Evolutionary conservation across 1,284 basidiomycete genomes (phyloP), one percentile per base, ranked within the genome.

Genomic region (Vanrija sp.): DNA sequence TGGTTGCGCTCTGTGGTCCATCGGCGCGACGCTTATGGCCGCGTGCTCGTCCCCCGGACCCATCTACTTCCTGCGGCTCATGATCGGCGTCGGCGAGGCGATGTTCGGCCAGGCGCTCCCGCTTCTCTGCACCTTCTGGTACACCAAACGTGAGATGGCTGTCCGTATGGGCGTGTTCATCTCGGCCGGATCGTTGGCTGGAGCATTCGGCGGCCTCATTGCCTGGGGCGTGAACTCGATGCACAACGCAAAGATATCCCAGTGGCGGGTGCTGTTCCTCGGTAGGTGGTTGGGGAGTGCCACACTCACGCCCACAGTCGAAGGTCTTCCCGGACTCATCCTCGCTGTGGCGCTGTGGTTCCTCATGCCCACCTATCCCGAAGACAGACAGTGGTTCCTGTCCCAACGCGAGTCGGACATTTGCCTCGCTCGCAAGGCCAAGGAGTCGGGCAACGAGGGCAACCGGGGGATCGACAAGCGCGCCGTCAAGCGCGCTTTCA

Each of bases 351-450:
- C 84, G n/a, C 81, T 85, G 2, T 72, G 86, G 54, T 79, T 83
- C 55, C 72, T 85, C 50, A 77, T 91, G 0, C 89, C 89, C 0
- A 81, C 85, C 52, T 79, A 88, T 21, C 89, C 89, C 0, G 87
- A 90, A 12, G 34, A 34, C 66, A 85, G 83, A 14, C 86, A 88
- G 0, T 73, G 70, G 0, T 86, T 84, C 66, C 73, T 91, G 43
- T 85, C 79, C 38, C 84, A 85, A 54, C 76, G 81, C 6, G 86
- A 91, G 67, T 83, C 87, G 8, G 79, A 80, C 54, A 74, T 91
- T 38, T 86, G 86, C 0, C 61, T 88, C 28, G 83, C 82, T n/a
- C 81, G 88, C 47, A 84, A 86, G 79, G 88, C 86, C 63, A 79
- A 85, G 54, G 82, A 83, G 18, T 81, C 83, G 1, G 82, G 81